Base-by-base conservation (phyloP, 805 yeast species). In the Kodamaea jinghongensis region DNA sequence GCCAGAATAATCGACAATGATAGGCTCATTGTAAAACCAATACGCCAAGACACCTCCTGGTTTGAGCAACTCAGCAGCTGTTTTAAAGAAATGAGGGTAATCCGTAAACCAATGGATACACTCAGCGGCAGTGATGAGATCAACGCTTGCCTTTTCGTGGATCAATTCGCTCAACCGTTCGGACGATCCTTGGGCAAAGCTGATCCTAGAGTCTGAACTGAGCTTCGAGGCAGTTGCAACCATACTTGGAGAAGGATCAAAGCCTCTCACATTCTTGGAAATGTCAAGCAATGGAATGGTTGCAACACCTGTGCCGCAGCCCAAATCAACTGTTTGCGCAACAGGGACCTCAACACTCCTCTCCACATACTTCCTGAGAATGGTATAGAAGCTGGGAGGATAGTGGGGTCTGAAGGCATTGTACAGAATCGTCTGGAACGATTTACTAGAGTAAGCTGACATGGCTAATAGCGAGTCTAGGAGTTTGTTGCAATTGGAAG, bases 271-370 rank as follows among this genome's bases (percentile, higher is more conserved):
- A 13, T 56, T 52, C 1, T 65, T 48, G 28, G 71, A 56, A 14
- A 67, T 41, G 25, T 60, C 56, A 15, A 71, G 55, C 33, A 76
- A 50, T 3, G 77, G 76, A 35, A 65, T 56, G 2, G 75, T 63
- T 0, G 76, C 77, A 17, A 69, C 71, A 0, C 81, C 82, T 0
- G 80, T 73, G 1, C 81, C 81, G 47, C 79, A 73, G 0, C 82
- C 81, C 31, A 75, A 49, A 50, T 60, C 64, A 52, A 61, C 55
- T 6, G 79, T 48, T 6, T 45, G 47, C 2, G 41, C 36, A 3
- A 57, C 44, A 4, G 57, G 55, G 3, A 54, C 56, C 42, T 59
- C 12, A 17, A 10, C 31, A 13, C 66, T 1, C 50, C 48, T 22
- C 41, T 40, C 14, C 65, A 48, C 10, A 58, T 44, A 33, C 52